Conservation (phyloP, 345 rosid genomes). For the Cardamine occulta region DNA sequence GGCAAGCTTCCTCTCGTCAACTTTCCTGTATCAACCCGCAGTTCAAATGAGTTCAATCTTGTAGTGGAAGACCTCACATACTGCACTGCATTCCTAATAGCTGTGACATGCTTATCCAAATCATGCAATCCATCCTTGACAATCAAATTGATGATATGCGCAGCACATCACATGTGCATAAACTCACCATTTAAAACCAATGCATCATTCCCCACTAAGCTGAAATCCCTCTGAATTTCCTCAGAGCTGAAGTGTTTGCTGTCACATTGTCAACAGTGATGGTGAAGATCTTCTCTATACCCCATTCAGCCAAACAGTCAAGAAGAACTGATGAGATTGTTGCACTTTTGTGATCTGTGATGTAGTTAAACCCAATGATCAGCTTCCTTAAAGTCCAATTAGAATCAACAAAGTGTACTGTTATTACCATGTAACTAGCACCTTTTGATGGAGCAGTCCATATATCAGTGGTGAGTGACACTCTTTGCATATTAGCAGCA, state of each 20-base stretch:
- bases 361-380: not conserved
- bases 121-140: not conserved
- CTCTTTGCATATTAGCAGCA: not conserved
- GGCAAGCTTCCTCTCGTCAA: too few relatives aligned
- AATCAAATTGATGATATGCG: not conserved
- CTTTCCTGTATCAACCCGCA: too few relatives aligned
- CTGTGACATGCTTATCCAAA: too few relatives aligned
- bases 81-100: too few relatives aligned
- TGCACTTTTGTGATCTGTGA: not conserved
- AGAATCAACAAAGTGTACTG: not conserved
- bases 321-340: not conserved
- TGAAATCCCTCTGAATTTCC: not conserved
- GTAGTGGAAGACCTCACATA: too few relatives aligned
- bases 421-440: not conserved
- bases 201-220: not conserved
- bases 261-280: not conserved
- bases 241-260: not conserved
- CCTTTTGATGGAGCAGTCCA: not conserved
- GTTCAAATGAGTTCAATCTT: too few relatives aligned
- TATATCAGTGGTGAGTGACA: not conserved
- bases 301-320: too few relatives aligned
- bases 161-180: not conserved
- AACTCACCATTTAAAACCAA: not conserved
- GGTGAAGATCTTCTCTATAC: not conserved
- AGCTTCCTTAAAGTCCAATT: not conserved